Evolutionary conservation across 1,284 basidiomycete species (phyloP), one percentile per base, ranked within the genome.

Genomic region (Somion occarium): DNA sequence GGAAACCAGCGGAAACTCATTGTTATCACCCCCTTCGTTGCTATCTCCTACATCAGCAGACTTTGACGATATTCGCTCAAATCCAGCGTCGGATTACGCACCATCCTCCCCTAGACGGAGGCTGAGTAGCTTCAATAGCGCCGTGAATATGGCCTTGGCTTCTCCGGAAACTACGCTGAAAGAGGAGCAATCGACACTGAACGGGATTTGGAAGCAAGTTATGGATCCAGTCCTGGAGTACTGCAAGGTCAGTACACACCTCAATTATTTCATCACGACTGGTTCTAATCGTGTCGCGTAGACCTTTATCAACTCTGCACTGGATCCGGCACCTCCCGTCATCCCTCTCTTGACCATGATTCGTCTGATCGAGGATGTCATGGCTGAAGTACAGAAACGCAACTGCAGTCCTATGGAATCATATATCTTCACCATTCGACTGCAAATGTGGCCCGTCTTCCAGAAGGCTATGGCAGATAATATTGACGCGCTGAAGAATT

Each of bases 381-480:
- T 88, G 44, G 62, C 74, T 1, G 87, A 91, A 59, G 78, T 89
- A 19, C 85, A 91, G 61, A 79, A 77, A 57, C 83, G 93, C 38
- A 79, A 79, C 11, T 91, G 89, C 56, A 72, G 83, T 7, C 90
- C 93, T 5, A 76, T 93, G 15, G 87, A 93, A 59, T 76, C 80
- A 1, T 92, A 87, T 65, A 73, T 94, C 44, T 89, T 92, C 64
- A 76, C 79, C 1, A 73, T 93, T 48, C 85, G 91, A 22, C 69
- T 97, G 52, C 79, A 85, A 56, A 82, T 97, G 73, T 97, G 93
- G 91, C 94, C 94, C 0, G 73, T 88, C 7, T 96, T 94, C 68
- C 88, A 94, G 64, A 93, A 90, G 61, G 79, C 80, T 30, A 89
- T 96, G 84, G 80, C 87, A n/a, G 82, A 85, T 19, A 83, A 96